phyloP scores from a whole-genome alignment of 225 moss, liverwort and hornwort species.

The Straminergon stramineum region DNA sequence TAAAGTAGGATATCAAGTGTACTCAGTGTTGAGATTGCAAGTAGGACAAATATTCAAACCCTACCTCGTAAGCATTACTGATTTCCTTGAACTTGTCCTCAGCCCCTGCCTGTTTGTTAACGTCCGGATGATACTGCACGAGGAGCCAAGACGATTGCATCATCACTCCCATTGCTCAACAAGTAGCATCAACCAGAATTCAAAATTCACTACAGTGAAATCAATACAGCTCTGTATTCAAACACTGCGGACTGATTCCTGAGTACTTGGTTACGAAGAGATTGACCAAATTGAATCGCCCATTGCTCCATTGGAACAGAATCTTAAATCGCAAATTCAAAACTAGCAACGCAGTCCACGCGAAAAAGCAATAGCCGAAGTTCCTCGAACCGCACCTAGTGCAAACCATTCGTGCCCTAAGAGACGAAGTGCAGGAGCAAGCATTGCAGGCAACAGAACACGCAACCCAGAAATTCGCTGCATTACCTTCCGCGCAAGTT shows the following conservation, averaged over 20 bases:
- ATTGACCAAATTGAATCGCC: background rate
- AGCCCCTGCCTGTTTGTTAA: slow-evolving; percentile 92
- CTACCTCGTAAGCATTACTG: slow-evolving; percentile 97
- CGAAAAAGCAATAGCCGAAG: background rate
- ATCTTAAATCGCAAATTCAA: background rate
- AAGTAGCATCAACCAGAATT: background rate
- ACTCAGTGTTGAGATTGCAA: background rate
- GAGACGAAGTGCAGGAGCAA: background rate
- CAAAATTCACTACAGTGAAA: background rate
- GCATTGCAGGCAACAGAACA: background rate
- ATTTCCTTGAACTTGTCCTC: slow-evolving; percentile 99
- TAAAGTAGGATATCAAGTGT: background rate
- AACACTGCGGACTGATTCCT: background rate
- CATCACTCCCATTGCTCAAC: background rate
- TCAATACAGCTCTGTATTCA: background rate
- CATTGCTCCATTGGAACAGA: background rate
- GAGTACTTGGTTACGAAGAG: background rate
- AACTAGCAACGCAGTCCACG: background rate
- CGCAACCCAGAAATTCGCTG: background rate
- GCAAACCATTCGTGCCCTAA: background rate
- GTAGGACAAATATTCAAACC: background rate
- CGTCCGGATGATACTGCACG: slow-evolving; percentile 91
- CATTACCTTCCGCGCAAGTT: slow-evolving; percentile 86
- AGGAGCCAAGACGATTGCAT: background rate
- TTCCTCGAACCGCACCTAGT: background rate